These are phyloP conservation scores for Brachypodium distachyon DNA, from an alignment of 202 grass and related monocot species.

Conservation along the genomic window DNA sequence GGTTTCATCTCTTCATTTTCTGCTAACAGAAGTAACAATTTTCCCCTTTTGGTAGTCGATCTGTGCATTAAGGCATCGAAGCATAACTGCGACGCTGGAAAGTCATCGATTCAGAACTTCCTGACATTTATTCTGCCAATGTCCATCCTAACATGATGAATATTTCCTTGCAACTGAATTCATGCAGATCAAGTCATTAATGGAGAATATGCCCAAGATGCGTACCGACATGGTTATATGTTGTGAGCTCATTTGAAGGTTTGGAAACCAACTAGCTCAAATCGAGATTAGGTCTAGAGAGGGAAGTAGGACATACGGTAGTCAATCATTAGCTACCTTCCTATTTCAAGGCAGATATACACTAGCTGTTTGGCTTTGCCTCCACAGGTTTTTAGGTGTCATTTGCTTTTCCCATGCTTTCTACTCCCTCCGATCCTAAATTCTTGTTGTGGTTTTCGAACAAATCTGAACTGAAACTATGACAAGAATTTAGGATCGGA, in stretches of 20 bases:
- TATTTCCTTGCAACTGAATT: slow-evolving; percentile 35
- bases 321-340: neutral
- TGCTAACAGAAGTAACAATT: slow-evolving; percentile 18
- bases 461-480: too few species aligned
- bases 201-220: slow-evolving; percentile 36
- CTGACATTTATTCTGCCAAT: slow-evolving; percentile 2
- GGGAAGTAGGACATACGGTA: neutral
- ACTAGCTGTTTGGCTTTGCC: neutral
- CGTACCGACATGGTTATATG: neutral
- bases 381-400: neutral
- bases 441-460: too few species aligned
- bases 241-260: slow-evolving; percentile 20
- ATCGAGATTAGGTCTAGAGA: slow-evolving; percentile 4
- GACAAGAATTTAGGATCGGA: too few species aligned
- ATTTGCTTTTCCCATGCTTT: neutral
- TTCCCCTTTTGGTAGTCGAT: slow-evolving; percentile 11
- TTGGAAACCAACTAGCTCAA: slow-evolving; percentile 1
- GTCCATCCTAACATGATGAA: slow-evolving; percentile 1
- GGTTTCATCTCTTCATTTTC: slow-evolving; percentile 10
- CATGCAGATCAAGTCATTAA: slow-evolving; percentile 26
- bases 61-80: neutral
- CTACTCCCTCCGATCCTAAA: too few species aligned
- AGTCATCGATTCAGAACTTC: neutral
- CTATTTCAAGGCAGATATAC: neutral
- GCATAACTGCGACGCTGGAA: slow-evolving; percentile 2